A percentile compares a stretch with the other conserved stretches of the same genome.
These are phyloP conservation scores for Quillaja saponaria DNA, from an alignment of 306 rosid genomes.

Conservation along the genomic window DNA sequence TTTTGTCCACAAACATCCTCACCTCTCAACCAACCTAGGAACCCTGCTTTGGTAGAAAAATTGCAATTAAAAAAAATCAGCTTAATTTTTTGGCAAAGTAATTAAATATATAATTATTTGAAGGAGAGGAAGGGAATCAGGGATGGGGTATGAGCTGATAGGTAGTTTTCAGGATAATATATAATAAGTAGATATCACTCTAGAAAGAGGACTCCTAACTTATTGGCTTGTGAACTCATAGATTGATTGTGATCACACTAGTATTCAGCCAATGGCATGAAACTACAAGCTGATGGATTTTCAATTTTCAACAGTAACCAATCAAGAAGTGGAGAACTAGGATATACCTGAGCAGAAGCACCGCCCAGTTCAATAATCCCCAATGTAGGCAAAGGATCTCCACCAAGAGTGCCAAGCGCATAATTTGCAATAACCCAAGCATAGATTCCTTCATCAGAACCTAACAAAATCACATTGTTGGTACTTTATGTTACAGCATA, in stretches of 20 bases:
- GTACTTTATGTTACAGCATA: background rate
- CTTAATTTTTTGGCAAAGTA: background rate
- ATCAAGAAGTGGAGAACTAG: slow-evolving; percentile 18
- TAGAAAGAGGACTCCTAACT: slow-evolving; percentile 14
- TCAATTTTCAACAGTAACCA: slow-evolving; percentile 4
- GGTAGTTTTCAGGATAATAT: background rate
- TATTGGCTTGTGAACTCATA: slow-evolving; percentile 15
- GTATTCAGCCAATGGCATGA: background rate
- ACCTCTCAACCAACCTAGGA: too few species aligned
- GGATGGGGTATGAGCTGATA: background rate
- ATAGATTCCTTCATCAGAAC: slow-evolving; percentile 88
- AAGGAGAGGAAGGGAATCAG: background rate
- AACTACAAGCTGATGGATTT: slow-evolving; percentile 6
- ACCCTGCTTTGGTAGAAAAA: background rate
- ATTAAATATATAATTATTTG: background rate
- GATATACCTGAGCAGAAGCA: slow-evolving; percentile 85
- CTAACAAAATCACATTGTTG: slow-evolving; percentile 29
- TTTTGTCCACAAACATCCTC: too few species aligned
- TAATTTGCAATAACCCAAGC: slow-evolving; percentile 96
- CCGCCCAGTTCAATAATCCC: slow-evolving; percentile 94
- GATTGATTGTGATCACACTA: background rate
- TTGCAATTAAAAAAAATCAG: background rate
- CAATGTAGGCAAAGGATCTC: slow-evolving; percentile 71
- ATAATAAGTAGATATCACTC: background rate
- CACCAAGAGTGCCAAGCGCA: slow-evolving; percentile 87